Evolutionary conservation across 305 asterid species (phyloP).

Genomic region (Fraxinus greggii): DNA sequence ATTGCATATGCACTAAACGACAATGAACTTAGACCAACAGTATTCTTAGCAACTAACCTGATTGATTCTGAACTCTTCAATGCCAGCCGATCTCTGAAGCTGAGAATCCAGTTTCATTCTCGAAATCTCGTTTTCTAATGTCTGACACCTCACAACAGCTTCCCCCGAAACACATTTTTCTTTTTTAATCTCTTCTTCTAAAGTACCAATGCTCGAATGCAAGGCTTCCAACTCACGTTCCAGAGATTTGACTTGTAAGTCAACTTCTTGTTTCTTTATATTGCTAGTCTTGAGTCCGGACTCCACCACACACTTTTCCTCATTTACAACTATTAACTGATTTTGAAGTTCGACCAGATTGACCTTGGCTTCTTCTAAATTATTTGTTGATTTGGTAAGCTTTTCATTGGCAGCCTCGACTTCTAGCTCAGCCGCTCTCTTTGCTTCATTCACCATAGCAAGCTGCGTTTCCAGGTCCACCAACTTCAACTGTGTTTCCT

Average conservation of each 20-base stretch:
- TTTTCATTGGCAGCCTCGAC: slow-evolving; percentile 29
- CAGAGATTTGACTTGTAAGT: slow-evolving; percentile 38
- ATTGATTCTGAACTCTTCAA: slow-evolving; percentile 56
- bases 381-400: slow-evolving; percentile 38
- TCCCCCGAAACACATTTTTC: slow-evolving; percentile 44
- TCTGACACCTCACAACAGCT: slow-evolving; percentile 43
- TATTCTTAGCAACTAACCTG: slow-evolving; percentile 46
- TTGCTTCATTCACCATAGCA: slow-evolving; percentile 46
- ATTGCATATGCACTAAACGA: neutral
- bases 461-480: slow-evolving; percentile 47
- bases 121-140: slow-evolving; percentile 47
- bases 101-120: slow-evolving; percentile 43
- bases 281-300: slow-evolving; percentile 41
- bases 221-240: slow-evolving; percentile 42
- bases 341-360: slow-evolving; percentile 35
- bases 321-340: slow-evolving; percentile 34
- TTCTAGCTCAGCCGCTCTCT: slow-evolving; percentile 44
- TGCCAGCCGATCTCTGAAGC: slow-evolving; percentile 42
- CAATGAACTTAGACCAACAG: neutral
- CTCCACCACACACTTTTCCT: slow-evolving; percentile 38
- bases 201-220: slow-evolving; percentile 34
- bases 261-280: slow-evolving; percentile 46
- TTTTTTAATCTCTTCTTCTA: slow-evolving; percentile 43
- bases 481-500: slow-evolving; percentile 44
- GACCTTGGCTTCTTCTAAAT: slow-evolving; percentile 48